Evolutionary conservation across 2,329 filamentous ascomycete genomes (phyloP), one percentile per base, ranked within the genome.

Genomic region (Incumbomyces lentus): DNA sequence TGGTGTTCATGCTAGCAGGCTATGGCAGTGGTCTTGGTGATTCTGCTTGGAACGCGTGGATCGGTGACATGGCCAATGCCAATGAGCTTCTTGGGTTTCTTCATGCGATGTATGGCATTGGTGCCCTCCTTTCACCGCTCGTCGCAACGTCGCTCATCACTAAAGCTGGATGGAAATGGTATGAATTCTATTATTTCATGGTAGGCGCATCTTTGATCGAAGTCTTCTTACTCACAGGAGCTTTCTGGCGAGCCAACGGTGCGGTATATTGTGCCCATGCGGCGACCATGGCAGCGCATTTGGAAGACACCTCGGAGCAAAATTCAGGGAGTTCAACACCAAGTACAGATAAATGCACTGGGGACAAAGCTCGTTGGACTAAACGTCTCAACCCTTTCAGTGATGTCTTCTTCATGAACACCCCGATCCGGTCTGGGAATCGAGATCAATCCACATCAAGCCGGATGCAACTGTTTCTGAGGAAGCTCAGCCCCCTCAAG

Each of bases 81-180:
- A 88, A 88, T 60, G 79, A 87, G 59, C 68, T 89, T 8, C 72
- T 87, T 1, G 84, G 85, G 1, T 71, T 87, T 49, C 64, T 89
- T 19, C 84, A 88, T 60, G 82, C 76, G 1, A 76, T 76, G 32
- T 90, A 87, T 58, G 83, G 83, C 1, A 58, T 85, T 0, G 85
- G 85, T 0, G 83, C 78, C 1, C 78, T 80, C 0, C 68, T 86
- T 13, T 70, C 73, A 1, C 84, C 84, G 0, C 63, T 87, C 2
- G 73, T 87, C 49, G 82, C 83, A 1, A 86, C 84, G 0, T 73
- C 74, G 13, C 78, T 89, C 73, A 75, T 87, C 18, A 79, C 80
- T 0, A 79, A 78, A 55, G 75, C 65, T 0, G 54, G 66, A 7
- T 60, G 79, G 49, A 68, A 66, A 1, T 88, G 84, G 84, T 85